Base-by-base conservation (phyloP, 192 early-diverging fungal species). In the Mortierella claussenii region DNA sequence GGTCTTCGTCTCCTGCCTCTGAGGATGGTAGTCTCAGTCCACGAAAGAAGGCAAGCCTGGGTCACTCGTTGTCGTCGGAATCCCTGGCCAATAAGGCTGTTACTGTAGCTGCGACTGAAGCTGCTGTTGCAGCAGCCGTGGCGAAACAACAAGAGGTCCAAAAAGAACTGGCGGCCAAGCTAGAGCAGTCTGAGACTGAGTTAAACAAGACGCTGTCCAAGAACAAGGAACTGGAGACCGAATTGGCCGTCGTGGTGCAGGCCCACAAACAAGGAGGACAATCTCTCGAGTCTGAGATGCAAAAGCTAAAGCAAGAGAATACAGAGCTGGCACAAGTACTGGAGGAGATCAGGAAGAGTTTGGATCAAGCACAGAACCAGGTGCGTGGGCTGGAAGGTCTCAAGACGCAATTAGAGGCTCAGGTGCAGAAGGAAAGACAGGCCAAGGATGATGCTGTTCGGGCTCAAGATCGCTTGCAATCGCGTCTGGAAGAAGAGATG, bases 361-460 rank as follows among this genome's bases (percentile, higher is more conserved):
- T 76, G 57, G 73, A 76, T 43, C 43, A 60, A 43, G 64, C 63
- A 0, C 52, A 65, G 58, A 67, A 21, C 21, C 73, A 76, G 46
- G 58, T 31, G 4, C 47, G 51, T 12, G 73, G 64, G 17, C 47
- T 76, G 15, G 73, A 76, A 49, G 36, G 17, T 2, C 53, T 67
- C 20, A 76, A 76, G 73, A 24, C 51, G 1, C 73, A 76, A 9
- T 40, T 67, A 20, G 73, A 76, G 53, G 24, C 55, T 3, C 73
- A 76, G 47, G 57, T 76, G 8, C 63, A 76, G 47, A 60, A 61
- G 36, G 73, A 76, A 50, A 60, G 47, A 18, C 63, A 67, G 58
- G 57, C 59, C 45, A 76, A 76, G 58, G 73, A 76, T 31, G 70
- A 65, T 21, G 70, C 70, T 13, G 18, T 60, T n/a, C 63, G 70